Conservation (phyloP, 2,329 filamentous ascomycete genomes). For the Hymenoscyphus albidus region DNA sequence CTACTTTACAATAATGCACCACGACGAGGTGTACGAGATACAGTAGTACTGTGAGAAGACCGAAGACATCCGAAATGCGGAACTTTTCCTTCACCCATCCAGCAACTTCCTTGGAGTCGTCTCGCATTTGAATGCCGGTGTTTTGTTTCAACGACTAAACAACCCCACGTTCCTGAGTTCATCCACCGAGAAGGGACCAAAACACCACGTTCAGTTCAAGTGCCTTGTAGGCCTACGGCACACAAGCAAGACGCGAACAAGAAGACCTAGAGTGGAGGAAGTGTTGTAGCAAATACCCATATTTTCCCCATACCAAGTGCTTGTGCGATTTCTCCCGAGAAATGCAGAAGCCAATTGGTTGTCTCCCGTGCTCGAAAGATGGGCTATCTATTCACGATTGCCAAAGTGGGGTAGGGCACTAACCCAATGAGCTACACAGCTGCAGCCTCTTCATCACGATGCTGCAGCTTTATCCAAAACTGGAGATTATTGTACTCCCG, state of each 20-base stretch:
- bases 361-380: neutral
- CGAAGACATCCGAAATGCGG: neutral
- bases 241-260: neutral
- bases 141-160: neutral
- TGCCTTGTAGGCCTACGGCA: neutral
- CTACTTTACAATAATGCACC: too few relatives aligned
- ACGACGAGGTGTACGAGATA: too few relatives aligned
- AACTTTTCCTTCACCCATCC: neutral
- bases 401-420: neutral
- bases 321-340: neutral
- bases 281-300: neutral
- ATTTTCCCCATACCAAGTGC: neutral
- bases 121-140: neutral
- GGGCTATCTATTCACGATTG: neutral
- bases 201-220: neutral
- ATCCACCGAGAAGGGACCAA: neutral
- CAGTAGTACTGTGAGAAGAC: too few relatives aligned
- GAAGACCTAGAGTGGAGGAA: neutral
- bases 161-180: constrained; percentile 2
- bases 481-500: neutral
- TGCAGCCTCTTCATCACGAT: neutral
- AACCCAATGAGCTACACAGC: neutral
- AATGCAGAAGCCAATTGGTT: neutral
- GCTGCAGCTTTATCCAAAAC: neutral
- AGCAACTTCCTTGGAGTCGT: neutral